Base-by-base conservation (phyloP, 2,329 filamentous ascomycete genomes). In the Myriangium duriaei region DNA sequence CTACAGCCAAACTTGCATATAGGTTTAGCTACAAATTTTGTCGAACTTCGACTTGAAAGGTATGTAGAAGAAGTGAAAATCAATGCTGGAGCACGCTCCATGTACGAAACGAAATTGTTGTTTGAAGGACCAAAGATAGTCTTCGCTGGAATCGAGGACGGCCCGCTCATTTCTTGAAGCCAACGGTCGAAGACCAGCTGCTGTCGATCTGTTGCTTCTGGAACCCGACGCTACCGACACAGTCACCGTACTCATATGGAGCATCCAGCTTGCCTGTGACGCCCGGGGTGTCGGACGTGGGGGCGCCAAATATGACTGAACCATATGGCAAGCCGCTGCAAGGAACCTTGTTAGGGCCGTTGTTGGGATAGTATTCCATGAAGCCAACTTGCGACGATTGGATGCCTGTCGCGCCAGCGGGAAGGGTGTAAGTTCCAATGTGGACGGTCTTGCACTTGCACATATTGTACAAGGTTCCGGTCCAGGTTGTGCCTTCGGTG, bases 241-340 rank as follows among this genome's bases (percentile, higher is more conserved):
- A 54, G 37, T 54, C 51, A 6, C 52, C 52, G 37, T 52, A 53
- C 37, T 50, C 48, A 43, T 53, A 54, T 9, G 51, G 47, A 38
- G 47, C 41, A 2, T 14, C 18, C 28, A 52, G 5, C 11, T 24
- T 19, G 6, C 47, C 48, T 19, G 5, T 12, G 4, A 34, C 44
- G 5, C 43, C 47, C 9, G 32, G 15, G 12, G 47, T 44, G 31
- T 34, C 35, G 7, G 18, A 11, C 7, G 14, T 39, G 2, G 40
- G 39, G 18, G 12, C 28, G 15, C 19, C 29, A 9, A 40, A 34
- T n/a, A 21, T 30, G 30, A 34, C 37, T 5, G 11, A n/a, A 18
- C 16, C 30, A 16, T 33, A 33, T 10, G 37, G 37, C 21, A 40
- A 17, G 6, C 16, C 16, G 26, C 12, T 13, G 21, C 31, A 29